A percentile compares a stretch with the other conserved stretches of the same genome.
Evolutionary conservation across 2,329 filamentous ascomycete genomes (phyloP).

Genomic region (Grosmannia huntii): DNA sequence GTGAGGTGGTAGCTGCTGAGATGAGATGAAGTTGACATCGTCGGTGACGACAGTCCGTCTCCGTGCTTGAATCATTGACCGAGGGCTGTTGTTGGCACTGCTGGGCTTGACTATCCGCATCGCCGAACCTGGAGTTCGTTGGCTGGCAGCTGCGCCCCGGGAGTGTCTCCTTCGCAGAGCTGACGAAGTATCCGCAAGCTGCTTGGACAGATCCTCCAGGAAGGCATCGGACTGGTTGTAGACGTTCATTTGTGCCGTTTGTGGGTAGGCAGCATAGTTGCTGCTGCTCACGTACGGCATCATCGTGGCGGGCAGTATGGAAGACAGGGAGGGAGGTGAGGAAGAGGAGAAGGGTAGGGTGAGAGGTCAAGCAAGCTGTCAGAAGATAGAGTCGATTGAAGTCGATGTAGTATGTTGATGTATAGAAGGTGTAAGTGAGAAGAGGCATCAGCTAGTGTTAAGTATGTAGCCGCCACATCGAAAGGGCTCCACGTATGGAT

Average conservation of each 20-base stretch:
- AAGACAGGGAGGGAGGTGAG: background rate
- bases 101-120: slow-evolving; percentile 51
- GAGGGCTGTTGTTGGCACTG: slow-evolving; percentile 54
- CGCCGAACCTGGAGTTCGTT: slow-evolving; percentile 29
- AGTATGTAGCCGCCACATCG: slow-evolving; percentile 6
- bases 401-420: background rate
- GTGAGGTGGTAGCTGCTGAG: background rate
- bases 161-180: slow-evolving; percentile 29
- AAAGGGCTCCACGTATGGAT: slow-evolving; percentile 4
- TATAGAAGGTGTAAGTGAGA: background rate
- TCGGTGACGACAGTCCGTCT: slow-evolving; percentile 46
- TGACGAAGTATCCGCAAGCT: slow-evolving; percentile 34
- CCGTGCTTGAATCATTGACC: slow-evolving; percentile 35
- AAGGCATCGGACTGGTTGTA: slow-evolving; percentile 28
- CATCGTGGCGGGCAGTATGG: slow-evolving; percentile 5
- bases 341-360: background rate
- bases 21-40: slow-evolving; percentile 3
- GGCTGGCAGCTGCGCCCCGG: slow-evolving; percentile 34
- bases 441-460: slow-evolving; percentile 7
- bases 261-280: slow-evolving; percentile 18
- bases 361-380: background rate
- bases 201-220: slow-evolving; percentile 38
- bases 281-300: slow-evolving; percentile 16
- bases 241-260: background rate
- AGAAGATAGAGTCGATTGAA: background rate